phyloP scores from a whole-genome alignment of 2,329 filamentous ascomycete species.

The Ilyonectria robusta region DNA sequence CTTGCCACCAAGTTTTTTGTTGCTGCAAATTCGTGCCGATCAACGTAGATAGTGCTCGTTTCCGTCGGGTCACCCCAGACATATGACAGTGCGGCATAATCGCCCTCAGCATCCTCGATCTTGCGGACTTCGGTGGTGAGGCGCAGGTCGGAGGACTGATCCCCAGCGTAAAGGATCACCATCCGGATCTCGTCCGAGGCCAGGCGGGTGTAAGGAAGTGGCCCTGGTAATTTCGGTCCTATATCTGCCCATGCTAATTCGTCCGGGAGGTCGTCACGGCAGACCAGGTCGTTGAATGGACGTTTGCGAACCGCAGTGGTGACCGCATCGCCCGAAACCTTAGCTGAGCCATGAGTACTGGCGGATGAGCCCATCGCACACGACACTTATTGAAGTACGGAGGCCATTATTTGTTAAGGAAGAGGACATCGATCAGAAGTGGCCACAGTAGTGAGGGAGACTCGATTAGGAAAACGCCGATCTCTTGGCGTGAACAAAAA shows the following conservation, averaged over 20 bases:
- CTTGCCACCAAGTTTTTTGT: slow-evolving; percentile 3
- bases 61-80: slow-evolving; percentile 9
- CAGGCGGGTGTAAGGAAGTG: slow-evolving; percentile 2
- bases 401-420: neutral
- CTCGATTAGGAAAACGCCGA: neutral
- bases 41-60: slow-evolving; percentile 3
- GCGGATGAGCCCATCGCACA: neutral
- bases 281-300: slow-evolving; percentile 1
- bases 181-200: neutral
- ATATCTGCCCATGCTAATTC: slow-evolving; percentile 2
- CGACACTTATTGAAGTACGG: neutral
- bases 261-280: slow-evolving; percentile 7
- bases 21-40: slow-evolving; percentile 2
- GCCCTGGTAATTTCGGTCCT: neutral
- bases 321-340: neutral
- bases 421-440: neutral
- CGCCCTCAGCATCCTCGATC: slow-evolving; percentile 7
- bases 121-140: slow-evolving; percentile 6
- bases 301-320: neutral
- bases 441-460: neutral
- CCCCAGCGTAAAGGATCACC: slow-evolving; percentile 1
- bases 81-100: slow-evolving; percentile 8
- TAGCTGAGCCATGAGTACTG: neutral
- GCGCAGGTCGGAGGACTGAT: slow-evolving; percentile 1
- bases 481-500: neutral